Conservation (phyloP, 345 rosid genomes). For the Eucalyptus grandis region DNA sequence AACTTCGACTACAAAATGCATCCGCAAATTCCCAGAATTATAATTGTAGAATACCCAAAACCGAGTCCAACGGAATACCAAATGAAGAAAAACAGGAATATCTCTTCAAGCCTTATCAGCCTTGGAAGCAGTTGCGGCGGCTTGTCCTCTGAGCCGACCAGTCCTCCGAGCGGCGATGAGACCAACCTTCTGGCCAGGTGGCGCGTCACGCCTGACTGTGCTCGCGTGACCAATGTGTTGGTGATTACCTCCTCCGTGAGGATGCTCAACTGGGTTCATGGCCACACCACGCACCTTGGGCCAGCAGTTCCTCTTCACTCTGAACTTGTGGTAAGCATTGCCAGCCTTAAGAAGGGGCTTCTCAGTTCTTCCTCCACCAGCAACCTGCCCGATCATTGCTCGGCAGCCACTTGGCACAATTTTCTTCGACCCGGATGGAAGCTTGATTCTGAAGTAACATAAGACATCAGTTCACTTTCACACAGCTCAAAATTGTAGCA, state of each 20-base stretch:
- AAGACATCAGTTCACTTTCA: background rate
- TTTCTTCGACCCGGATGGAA: slow-evolving; percentile 41
- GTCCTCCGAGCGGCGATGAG: slow-evolving; percentile 41
- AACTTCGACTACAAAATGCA: background rate
- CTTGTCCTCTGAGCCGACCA: slow-evolving; percentile 31
- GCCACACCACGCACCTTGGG: slow-evolving; percentile 56
- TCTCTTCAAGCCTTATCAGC: slow-evolving; percentile 2
- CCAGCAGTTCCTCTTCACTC: slow-evolving; percentile 53
- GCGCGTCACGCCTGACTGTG: slow-evolving; percentile 39
- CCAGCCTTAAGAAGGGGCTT: slow-evolving; percentile 46
- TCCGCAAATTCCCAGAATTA: background rate
- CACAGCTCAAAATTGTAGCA: background rate
- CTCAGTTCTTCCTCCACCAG: slow-evolving; percentile 44
- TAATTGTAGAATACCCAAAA: background rate
- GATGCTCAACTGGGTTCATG: slow-evolving; percentile 53
- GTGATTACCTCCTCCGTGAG: slow-evolving; percentile 50
- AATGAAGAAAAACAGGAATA: background rate
- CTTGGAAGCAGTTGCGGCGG: slow-evolving; percentile 26
- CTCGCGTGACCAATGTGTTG: slow-evolving; percentile 44
- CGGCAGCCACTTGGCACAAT: slow-evolving; percentile 37
- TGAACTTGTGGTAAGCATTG: slow-evolving; percentile 38
- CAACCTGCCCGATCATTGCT: slow-evolving; percentile 44
- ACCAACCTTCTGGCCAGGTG: slow-evolving; percentile 47
- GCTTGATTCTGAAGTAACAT: slow-evolving; percentile 18
- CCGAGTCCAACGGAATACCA: background rate